A percentile compares a stretch with the other conserved stretches of the same genome.
phyloP scores from a whole-genome alignment of 345 rosid species.

The Gynandropsis gynandra region DNA sequence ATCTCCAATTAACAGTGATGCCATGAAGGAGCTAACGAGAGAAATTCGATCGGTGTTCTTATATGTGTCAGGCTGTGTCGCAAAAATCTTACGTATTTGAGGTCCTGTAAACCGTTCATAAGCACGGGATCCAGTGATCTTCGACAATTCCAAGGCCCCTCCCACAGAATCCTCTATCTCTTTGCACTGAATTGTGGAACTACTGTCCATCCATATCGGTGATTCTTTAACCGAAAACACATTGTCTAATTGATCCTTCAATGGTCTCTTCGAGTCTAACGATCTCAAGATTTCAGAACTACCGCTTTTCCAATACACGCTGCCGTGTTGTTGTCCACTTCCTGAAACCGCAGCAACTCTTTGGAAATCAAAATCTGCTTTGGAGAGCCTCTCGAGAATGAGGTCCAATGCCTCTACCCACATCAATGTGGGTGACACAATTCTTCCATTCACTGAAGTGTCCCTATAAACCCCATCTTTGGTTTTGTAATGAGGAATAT shows the following conservation, averaged over 20 bases:
- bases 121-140: conserved; percentile 70
- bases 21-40: conserved; percentile 94
- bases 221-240: conserved; percentile 74
- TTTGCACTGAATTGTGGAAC: conserved; percentile 65
- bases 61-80: conserved; percentile 40
- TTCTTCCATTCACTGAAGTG: conserved; percentile 49
- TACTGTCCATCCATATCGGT: conserved; percentile 87
- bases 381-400: conserved; percentile 49
- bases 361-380: conserved; percentile 50
- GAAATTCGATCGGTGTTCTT: conserved; percentile 72
- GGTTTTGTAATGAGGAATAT: conserved; percentile 69
- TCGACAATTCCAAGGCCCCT: conserved; percentile 69
- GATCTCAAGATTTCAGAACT: conserved; percentile 43
- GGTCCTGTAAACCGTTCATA: conserved; percentile 88
- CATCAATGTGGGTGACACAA: conserved; percentile 94
- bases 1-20: conserved; percentile 60
- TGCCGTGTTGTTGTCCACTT: conserved; percentile 98
- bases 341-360: conserved; percentile 79
- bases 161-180: conserved; percentile 90
- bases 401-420: conserved; percentile 92
- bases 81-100: conserved; percentile 65
- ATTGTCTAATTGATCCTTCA: conserved; percentile 46
- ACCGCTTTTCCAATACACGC: conserved; percentile 83
- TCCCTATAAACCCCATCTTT: conserved; percentile 83
- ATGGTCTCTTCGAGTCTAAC: conserved; percentile 40